These are phyloP conservation scores for Diaporthe sp. DNA, from an alignment of 2,329 filamentous ascomycete species.

Conservation along the genomic window DNA sequence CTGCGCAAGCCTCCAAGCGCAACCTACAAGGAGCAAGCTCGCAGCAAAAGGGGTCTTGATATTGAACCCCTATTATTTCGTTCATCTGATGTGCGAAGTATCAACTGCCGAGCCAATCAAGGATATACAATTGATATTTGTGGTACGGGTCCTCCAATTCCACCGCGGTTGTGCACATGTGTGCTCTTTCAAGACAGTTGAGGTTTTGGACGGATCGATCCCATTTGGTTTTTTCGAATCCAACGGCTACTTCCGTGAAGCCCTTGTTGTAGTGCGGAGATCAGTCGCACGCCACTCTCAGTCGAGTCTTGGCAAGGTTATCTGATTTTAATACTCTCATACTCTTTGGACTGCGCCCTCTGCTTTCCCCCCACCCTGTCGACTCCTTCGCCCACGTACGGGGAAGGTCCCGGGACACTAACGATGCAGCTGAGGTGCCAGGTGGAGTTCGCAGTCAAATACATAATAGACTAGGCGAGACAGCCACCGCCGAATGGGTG, in stretches of 20 bases:
- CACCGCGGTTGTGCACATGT: background rate
- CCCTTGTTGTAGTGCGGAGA: background rate
- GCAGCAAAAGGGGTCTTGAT: background rate
- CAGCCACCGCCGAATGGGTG: background rate
- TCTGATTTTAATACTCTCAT: background rate
- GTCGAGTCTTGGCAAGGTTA: background rate
- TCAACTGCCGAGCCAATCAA: background rate
- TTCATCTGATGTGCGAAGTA: background rate
- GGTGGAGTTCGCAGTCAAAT: background rate
- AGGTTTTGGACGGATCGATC: conserved; percentile 6
- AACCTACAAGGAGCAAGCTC: background rate
- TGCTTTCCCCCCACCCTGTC: background rate
- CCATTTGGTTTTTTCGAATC: background rate
- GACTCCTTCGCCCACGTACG: background rate
- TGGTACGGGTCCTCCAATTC: background rate
- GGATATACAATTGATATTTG: background rate
- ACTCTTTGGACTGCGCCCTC: background rate
- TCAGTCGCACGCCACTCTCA: background rate
- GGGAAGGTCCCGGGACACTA: background rate
- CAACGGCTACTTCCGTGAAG: background rate
- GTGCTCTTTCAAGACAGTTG: background rate
- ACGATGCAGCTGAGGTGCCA: background rate
- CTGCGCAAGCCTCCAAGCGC: background rate
- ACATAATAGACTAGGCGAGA: background rate
- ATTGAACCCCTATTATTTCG: background rate